A percentile compares a stretch with the other conserved stretches of the same genome.
Evolutionary conservation across 2,329 filamentous ascomycete genomes (phyloP).

Genomic region (Plenodomus lindquistii): DNA sequence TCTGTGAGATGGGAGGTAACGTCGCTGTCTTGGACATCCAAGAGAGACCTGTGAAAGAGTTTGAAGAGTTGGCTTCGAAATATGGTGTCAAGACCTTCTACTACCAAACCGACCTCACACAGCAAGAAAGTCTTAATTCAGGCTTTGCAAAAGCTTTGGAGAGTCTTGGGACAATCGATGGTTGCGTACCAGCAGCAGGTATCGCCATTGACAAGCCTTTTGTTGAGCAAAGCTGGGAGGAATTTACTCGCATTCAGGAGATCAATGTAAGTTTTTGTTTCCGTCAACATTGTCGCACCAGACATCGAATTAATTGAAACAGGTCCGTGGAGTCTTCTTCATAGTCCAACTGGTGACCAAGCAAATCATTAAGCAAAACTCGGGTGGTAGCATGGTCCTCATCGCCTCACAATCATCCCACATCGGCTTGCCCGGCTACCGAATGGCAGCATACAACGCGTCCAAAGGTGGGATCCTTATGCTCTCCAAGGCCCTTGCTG

Average conservation of each 20-base stretch:
- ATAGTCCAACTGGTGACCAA: slow-evolving; percentile 46
- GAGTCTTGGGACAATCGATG: slow-evolving; percentile 17
- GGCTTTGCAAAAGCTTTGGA: slow-evolving; percentile 15
- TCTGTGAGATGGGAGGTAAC: slow-evolving; percentile 23
- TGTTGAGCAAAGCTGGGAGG: slow-evolving; percentile 50
- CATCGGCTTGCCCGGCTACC: slow-evolving; percentile 43
- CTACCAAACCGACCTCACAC: slow-evolving; percentile 19
- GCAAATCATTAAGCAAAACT: slow-evolving; percentile 48
- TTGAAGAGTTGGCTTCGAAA: slow-evolving; percentile 9
- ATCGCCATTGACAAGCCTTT: slow-evolving; percentile 53
- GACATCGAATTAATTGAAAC: slow-evolving; percentile 45
- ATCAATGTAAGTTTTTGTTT: too few relatives aligned
- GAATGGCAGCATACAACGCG: slow-evolving; percentile 50
- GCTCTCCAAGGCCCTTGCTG: slow-evolving; percentile 44
- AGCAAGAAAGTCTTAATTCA: slow-evolving; percentile 16
- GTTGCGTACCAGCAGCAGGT: slow-evolving; percentile 37
- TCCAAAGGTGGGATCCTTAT: slow-evolving; percentile 50
- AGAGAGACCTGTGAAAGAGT: slow-evolving; percentile 12
- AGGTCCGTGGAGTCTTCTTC: slow-evolving; percentile 52
- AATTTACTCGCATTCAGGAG: too few relatives aligned
- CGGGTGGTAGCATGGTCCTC: slow-evolving; percentile 47
- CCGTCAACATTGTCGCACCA: too few relatives aligned
- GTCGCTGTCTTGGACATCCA: slow-evolving; percentile 21
- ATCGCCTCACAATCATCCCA: slow-evolving; percentile 47
- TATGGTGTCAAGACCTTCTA: slow-evolving; percentile 16